Evolutionary conservation across 148 eudicot species (phyloP).

Genomic region (Euryodendron excelsum): DNA sequence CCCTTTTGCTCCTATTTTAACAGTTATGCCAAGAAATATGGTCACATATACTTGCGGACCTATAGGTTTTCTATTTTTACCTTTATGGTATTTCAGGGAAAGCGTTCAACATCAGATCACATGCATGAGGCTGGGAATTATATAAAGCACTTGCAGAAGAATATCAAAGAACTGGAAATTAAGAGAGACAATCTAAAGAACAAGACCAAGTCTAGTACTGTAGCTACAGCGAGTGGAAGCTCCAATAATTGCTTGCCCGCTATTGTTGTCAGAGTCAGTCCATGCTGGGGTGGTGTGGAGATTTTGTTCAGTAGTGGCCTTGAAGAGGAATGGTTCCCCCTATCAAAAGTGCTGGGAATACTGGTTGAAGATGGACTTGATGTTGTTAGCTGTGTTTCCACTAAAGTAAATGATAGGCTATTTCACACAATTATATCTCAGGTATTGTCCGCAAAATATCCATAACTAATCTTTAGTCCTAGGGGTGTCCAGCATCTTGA

Average conservation of each 20-base stretch:
- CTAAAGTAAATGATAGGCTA: slow-evolving; percentile 26
- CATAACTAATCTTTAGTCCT: not conserved
- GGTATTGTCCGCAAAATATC: no score
- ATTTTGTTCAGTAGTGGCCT: slow-evolving; percentile 21
- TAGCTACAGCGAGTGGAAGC: not conserved
- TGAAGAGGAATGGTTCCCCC: slow-evolving; percentile 25
- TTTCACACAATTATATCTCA: slow-evolving; percentile 39
- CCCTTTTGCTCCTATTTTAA: no score
- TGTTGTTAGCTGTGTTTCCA: slow-evolving; percentile 43
- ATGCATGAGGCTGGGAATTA: slow-evolving; percentile 53
- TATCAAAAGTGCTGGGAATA: slow-evolving; percentile 38
- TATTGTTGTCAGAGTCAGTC: slow-evolving; percentile 5
- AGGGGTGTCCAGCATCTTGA: no score
- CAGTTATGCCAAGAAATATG: not conserved
- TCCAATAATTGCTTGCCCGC: not conserved
- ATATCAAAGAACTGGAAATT: slow-evolving; percentile 32
- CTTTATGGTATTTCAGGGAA: slow-evolving; percentile 42
- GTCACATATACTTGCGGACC: no score
- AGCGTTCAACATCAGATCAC: slow-evolving; percentile 60
- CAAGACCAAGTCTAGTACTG: not conserved
- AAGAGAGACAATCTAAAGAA: slow-evolving; percentile 41
- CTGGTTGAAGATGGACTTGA: slow-evolving; percentile 33
- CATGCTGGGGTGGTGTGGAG: slow-evolving; percentile 18
- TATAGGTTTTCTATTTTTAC: no score
- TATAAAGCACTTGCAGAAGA: slow-evolving; percentile 48